These are phyloP conservation scores for Xylaria longipes DNA, from an alignment of 495 filamentous ascomycete species.

Conservation along the genomic window DNA sequence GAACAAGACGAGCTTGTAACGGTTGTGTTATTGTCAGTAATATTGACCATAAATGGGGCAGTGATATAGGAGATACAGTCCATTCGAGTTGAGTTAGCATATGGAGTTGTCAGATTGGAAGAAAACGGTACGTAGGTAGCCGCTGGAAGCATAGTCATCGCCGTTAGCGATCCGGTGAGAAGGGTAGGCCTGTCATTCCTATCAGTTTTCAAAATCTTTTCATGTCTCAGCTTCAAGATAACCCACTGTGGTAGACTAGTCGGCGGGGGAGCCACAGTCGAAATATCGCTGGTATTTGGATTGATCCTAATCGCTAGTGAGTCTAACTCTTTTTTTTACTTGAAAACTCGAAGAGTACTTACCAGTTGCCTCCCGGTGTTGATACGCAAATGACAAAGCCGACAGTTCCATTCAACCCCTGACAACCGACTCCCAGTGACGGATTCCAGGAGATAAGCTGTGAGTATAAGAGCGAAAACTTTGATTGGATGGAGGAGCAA, in stretches of 20 bases:
- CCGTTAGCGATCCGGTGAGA: not conserved
- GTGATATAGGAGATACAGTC: not conserved
- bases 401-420: too few species aligned
- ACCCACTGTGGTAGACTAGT: not conserved
- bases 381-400: too few species aligned
- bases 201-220: not conserved
- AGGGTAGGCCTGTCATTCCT: not conserved
- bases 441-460: too few species aligned
- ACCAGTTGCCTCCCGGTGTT: too few species aligned
- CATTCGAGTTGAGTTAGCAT: not conserved
- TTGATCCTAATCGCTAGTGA: too few species aligned
- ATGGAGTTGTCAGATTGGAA: not conserved
- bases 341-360: too few species aligned
- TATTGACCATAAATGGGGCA: not conserved
- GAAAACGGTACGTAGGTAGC: not conserved
- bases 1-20: not conserved
- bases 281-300: not conserved
- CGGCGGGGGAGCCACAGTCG: not conserved
- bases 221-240: not conserved
- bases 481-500: too few species aligned
- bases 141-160: not conserved
- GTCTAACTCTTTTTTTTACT: too few species aligned
- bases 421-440: too few species aligned
- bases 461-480: too few species aligned
- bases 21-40: not conserved